Percentiles rank a stretch among this genome's conserved stretches.
phyloP scores from a whole-genome alignment of 2,329 filamentous ascomycete genomes.

The Botrytis fragariae region DNA sequence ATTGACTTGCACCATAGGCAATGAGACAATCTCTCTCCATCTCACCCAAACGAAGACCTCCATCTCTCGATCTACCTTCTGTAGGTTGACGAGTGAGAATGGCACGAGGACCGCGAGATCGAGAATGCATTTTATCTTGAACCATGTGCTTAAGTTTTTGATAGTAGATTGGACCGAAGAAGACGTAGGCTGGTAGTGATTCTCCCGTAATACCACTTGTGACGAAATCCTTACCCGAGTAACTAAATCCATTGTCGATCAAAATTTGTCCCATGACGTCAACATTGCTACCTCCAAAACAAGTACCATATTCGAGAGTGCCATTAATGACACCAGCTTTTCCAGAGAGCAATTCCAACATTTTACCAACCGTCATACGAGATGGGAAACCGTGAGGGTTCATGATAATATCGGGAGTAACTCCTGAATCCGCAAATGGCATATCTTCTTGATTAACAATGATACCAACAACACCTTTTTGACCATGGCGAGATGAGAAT shows the following conservation, averaged over 20 bases:
- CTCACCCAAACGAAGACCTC: constrained; percentile 89
- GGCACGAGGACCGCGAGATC: constrained; percentile 82
- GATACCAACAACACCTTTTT: constrained; percentile 96
- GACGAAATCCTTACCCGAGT: constrained; percentile 96
- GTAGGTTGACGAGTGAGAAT: constrained; percentile 94
- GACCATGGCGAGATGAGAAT: constrained; percentile 96
- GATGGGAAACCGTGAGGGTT: constrained; percentile 99
- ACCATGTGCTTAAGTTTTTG: constrained; percentile 99
- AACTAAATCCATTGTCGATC: constrained; percentile 86
- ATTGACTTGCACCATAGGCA: constrained; percentile 90
- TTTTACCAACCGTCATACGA: constrained; percentile 98
- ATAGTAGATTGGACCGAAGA: constrained; percentile 98
- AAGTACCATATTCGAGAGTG: constrained; percentile 84
- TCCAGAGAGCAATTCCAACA: constrained; percentile 90
- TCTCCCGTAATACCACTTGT: constrained; percentile 95
- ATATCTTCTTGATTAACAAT: constrained; percentile 96
- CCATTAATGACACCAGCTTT: constrained; percentile 89
- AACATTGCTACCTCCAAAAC: constrained; percentile 78
- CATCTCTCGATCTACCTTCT: constrained; percentile 88
- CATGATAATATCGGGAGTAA: constrained; percentile 99
- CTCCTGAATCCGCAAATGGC: constrained; percentile 87
- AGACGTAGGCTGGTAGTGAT: constrained; percentile 90
- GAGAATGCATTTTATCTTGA: constrained; percentile 98
- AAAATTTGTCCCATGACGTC: constrained; percentile 86
- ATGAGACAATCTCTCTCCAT: constrained; percentile 99